Evolutionary conservation across 768 basidiomycete species (phyloP), one percentile per base, ranked within the genome.

Genomic region (Amanita brunnescens): DNA sequence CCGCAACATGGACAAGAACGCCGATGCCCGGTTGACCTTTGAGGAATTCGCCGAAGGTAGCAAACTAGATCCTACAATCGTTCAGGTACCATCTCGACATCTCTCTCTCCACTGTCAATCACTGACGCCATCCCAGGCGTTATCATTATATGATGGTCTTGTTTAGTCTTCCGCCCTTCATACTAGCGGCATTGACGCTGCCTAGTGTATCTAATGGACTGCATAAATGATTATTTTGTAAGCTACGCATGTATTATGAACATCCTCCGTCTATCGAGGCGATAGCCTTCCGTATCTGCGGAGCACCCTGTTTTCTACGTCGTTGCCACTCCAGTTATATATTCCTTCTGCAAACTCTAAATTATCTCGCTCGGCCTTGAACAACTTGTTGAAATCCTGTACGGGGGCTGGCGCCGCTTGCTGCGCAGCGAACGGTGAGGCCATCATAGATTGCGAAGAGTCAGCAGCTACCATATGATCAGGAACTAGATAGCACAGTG

Each of bases 21-120:
- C 92, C 68, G 90, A 98, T 61, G 89, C 91, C 6, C 87, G 80
- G 61, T 74, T 97, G 50, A 94, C 93, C 0, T 99, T 85, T 67
- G 92, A 94, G 8, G 96, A 99, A 67, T 99, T 99, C 64, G 92
- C 94, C 16, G 93, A 98, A 65, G 96, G 96, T 29, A 91, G 88
- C 67, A 98, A 97, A 70, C 92, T 96, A 66, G 96, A 99, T 67
- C 96, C 96, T 29, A 98, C 95, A 18, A 98, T 99, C 66, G 94
- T 99, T 12, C 92, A 98, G 82, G 95, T 87, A 47, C 41, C 6
- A 26, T 32, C 20, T 12, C 35, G 16, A 12, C 20, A 3, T 29
- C 37, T 14, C 23, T 13, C 5, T 5, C 16, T 7, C 26, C n/a
- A n/a, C n/a, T 13, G 23, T 18, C 20, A 30, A 12, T 49, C 16